These are phyloP conservation scores for Saccharomycopsis sp. DNA, from an alignment of 805 yeast genomes.

Conservation along the genomic window DNA sequence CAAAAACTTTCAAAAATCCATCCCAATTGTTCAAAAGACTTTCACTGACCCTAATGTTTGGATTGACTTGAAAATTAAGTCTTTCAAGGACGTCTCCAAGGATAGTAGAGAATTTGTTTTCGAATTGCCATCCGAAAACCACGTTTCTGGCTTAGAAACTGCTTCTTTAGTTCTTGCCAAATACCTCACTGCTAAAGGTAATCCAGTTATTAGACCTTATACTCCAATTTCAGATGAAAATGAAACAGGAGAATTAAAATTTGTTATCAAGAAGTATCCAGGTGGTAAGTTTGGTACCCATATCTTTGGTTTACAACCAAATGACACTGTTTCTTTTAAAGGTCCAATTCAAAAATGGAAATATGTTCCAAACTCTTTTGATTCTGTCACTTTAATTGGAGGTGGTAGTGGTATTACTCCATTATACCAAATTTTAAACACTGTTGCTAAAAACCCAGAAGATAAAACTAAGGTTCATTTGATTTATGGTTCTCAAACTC, in stretches of 20 bases:
- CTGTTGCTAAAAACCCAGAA: conserved; percentile 63
- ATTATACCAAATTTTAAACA: conserved; percentile 74
- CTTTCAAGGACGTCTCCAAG: conserved; percentile 38
- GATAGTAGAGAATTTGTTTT: conserved; percentile 65
- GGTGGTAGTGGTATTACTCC: conserved; percentile 99
- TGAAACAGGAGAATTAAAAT: conserved; percentile 62
- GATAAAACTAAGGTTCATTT: conserved; percentile 86
- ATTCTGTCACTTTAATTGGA: conserved; percentile 73
- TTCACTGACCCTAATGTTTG: conserved; percentile 59
- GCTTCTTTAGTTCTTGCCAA: conserved; percentile 80
- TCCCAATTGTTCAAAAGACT: conserved; percentile 24
- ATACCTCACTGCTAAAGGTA: conserved; percentile 74
- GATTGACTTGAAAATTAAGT: conserved; percentile 50
- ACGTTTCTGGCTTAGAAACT: conserved; percentile 62
- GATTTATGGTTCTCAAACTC: conserved; percentile 69
- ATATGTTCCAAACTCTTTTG: conserved; percentile 79
- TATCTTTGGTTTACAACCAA: conserved; percentile 55
- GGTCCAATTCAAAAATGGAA: conserved; percentile 92
- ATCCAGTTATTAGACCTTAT: conserved; percentile 76
- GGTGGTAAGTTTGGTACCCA: conserved; percentile 78
- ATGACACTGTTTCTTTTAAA: conserved; percentile 81
- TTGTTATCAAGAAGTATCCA: conserved; percentile 77
- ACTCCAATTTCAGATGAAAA: conserved; percentile 76
- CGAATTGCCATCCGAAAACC: conserved; percentile 55
- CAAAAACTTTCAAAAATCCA: conserved; percentile 20